Evolutionary conservation across 768 basidiomycete genomes (phyloP).

Genomic region (Tephrocybe sp.): DNA sequence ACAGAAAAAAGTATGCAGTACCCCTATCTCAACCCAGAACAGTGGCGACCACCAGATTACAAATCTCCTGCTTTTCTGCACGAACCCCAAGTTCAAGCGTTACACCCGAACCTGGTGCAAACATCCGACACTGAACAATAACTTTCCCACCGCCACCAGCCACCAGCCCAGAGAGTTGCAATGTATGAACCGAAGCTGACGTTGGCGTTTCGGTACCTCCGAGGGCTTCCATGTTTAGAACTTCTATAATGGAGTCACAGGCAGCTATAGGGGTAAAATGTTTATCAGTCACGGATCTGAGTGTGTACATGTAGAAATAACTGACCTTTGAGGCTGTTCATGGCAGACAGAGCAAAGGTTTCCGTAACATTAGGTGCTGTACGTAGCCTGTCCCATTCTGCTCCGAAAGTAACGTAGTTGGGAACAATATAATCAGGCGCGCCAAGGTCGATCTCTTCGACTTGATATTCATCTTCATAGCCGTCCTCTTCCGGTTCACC

Average conservation of each 20-base stretch:
- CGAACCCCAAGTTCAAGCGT: slow-evolving; percentile 90
- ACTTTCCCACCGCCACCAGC: slow-evolving; percentile 96
- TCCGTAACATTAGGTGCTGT: slow-evolving; percentile 80
- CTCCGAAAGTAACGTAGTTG: slow-evolving; percentile 87
- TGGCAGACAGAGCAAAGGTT: slow-evolving; percentile 89
- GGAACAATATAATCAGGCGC: slow-evolving; percentile 96
- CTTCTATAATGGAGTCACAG: slow-evolving; percentile 93
- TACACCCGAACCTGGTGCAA: slow-evolving; percentile 84
- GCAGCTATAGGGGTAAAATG: slow-evolving; percentile 59
- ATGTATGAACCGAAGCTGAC: slow-evolving; percentile 87
- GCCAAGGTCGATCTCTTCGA: slow-evolving; percentile 93
- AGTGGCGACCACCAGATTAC: slow-evolving; percentile 85
- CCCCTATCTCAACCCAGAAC: slow-evolving; percentile 59
- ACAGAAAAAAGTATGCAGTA: slow-evolving; percentile 5
- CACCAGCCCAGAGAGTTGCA: slow-evolving; percentile 90
- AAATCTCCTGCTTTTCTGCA: slow-evolving; percentile 87
- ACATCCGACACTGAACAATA: slow-evolving; percentile 93
- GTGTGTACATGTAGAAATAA: slow-evolving; percentile 13
- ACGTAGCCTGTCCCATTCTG: slow-evolving; percentile 94
- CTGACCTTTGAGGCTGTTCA: slow-evolving; percentile 93
- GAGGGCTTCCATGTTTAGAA: slow-evolving; percentile 95
- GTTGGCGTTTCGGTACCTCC: slow-evolving; percentile 86
- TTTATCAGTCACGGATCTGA: slow-evolving; percentile 14
- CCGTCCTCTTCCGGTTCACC: slow-evolving; percentile 97
- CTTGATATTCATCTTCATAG: slow-evolving; percentile 98